phyloP scores from a whole-genome alignment of 2,329 filamentous ascomycete genomes.

The Fusarium citri region DNA sequence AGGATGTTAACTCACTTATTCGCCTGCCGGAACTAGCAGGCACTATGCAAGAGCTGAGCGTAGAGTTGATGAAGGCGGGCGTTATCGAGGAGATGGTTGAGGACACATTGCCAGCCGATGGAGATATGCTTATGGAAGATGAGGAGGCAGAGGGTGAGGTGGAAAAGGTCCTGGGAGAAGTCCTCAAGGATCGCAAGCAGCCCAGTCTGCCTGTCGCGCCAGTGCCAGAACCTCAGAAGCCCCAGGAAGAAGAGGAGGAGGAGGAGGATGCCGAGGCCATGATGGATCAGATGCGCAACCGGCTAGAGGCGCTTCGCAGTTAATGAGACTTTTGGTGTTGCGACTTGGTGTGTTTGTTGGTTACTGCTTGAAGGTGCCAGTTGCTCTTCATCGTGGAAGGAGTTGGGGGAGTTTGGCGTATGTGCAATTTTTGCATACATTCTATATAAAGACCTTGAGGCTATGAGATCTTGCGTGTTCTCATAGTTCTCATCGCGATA shows the following conservation, averaged over 20 bases:
- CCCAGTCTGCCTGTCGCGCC: constrained; percentile 66
- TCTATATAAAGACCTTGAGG: constrained; percentile 17
- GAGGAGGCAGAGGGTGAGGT: constrained; percentile 83
- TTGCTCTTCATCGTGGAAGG: constrained; percentile 33
- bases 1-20: constrained; percentile 90
- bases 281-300: constrained; percentile 92
- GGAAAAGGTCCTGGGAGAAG: constrained; percentile 91
- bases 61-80: constrained; percentile 91
- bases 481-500: neutral
- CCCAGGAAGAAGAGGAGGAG: constrained; percentile 65
- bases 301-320: constrained; percentile 91
- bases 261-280: constrained; percentile 89
- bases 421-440: constrained; percentile 34
- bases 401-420: constrained; percentile 40
- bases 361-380: constrained; percentile 13
- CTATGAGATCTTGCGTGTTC: neutral
- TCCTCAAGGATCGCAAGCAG: constrained; percentile 84
- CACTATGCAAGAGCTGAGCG: constrained; percentile 88
- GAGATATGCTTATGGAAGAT: constrained; percentile 78
- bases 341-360: neutral
- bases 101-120: constrained; percentile 82
- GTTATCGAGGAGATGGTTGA: constrained; percentile 98
- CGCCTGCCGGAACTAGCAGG: constrained; percentile 85
- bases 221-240: constrained; percentile 64
- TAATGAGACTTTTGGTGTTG: constrained; percentile 51